Evolutionary conservation across 495 filamentous ascomycete species (phyloP), one percentile per base, ranked within the genome.

Genomic region (Penicillium turbatum): DNA sequence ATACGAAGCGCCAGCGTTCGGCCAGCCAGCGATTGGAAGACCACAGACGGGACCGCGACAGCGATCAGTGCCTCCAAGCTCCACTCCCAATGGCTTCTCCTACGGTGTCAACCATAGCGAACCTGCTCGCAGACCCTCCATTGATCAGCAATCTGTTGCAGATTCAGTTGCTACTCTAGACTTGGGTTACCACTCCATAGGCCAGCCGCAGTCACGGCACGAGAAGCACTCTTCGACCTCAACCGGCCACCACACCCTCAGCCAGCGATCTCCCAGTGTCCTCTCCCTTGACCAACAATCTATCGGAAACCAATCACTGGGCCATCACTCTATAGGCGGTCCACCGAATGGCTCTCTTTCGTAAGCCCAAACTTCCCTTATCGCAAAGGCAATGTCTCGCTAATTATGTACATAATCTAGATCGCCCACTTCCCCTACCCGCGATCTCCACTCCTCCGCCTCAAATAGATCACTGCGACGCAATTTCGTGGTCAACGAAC

Each of bases 381-480:
- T 26, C 13, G 0, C 45, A 3, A 36, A 6, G 15, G 6, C 12
- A 40, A 51, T 29, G 10, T 32, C 27, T 39, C 6, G 17, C 48
- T 51, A 27, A 51, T n/a, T 1, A 51, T 42, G 29, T 17, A 51
- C n/a, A n/a, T n/a, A n/a, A n/a, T n/a, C n/a, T n/a, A n/a, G 48
- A 30, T 59, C 46, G 2, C 38, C 19, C 9, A 26, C 26, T 48
- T 55, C 39, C 51, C 47, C 42, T 49, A 51, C 43, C 50, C 36
- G 43, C 41, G 51, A 51, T 12, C 48, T 60, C 27, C 39, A 36
- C 12, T 46, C 63, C 12, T 41, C 59, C 10, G 37, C 61, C 6
- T 70, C 67, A 9, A 40, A 58, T 27, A 68, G 59, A 40, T 52
- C 60, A 7, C 31, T 68, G 0, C 67, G 65, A 24, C 58, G 60